phyloP scores from a whole-genome alignment of 306 rosid genomes.

The Vigna nakashimae region DNA sequence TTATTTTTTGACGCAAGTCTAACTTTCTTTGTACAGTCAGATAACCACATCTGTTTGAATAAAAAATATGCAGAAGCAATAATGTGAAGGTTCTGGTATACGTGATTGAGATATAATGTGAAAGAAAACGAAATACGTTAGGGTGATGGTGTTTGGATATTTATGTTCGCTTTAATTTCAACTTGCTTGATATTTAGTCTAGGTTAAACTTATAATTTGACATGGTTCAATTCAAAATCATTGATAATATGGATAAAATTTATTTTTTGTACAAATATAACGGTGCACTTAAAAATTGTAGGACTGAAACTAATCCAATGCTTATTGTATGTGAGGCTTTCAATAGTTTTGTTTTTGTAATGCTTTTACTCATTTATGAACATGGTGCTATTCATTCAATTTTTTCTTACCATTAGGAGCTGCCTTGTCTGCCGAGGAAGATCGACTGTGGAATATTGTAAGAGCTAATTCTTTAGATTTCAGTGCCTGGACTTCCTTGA shows the following conservation, averaged over 20 bases:
- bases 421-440: constrained; percentile 91
- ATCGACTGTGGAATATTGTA: constrained; percentile 92
- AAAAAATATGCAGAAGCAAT: too few relatives aligned
- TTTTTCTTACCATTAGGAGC: constrained; percentile 41
- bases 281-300: neutral
- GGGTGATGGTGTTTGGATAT: neutral
- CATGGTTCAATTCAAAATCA: neutral
- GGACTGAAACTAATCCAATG: neutral
- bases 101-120: too few relatives aligned
- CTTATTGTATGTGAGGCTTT: neutral
- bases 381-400: constrained; percentile 9
- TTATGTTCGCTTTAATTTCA: neutral
- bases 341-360: neutral
- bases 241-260: neutral
- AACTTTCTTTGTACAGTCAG: too few relatives aligned
- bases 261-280: neutral
- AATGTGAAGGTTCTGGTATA: too few relatives aligned
- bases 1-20: too few relatives aligned
- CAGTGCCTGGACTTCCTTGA: constrained; percentile 91
- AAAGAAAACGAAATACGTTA: too few relatives aligned
- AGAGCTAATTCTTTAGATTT: constrained; percentile 93
- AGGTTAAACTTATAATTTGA: neutral
- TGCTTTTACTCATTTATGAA: neutral
- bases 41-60: too few relatives aligned
- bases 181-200: neutral